Evolutionary conservation across 345 rosid species (phyloP), one percentile per base, ranked within the genome.

Genomic region (Citropsis articulata): DNA sequence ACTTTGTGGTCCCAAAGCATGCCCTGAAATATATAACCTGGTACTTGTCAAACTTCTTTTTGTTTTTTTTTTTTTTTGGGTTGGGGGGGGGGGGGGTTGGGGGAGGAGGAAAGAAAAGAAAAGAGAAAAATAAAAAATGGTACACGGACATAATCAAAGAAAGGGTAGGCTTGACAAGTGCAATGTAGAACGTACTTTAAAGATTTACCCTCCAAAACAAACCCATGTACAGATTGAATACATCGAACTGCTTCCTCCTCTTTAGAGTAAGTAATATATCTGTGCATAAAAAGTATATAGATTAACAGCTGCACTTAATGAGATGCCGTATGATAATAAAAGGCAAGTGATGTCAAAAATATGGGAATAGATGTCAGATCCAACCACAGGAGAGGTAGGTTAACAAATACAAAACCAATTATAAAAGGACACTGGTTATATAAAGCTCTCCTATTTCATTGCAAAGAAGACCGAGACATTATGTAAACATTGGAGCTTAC

Each of bases 241-340:
- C 98, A 95, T 31, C 98, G 89, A 87, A 91, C 74, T 42, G 98
- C 98, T 87, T 95, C 98, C 78, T 90, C 98, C 84, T 95, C 98
- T 85, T 80, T 91, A 5, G 88, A 80, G 73, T 90, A 95, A 24
- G 93, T 93, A 77, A 95, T 90, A 90, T 95, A 95, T 85, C 98
- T 95, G 81, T 55, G 33, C 33, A 22, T 36, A 25, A 61, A 57
- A 9, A 45, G 24, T 45, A 64, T 64, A 14, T 50, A 31, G 53
- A 6, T 36, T 10, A 12, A 63, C 6, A 62, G 50, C 31, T n/a
- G 18, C 27, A 36, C 35, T 30, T 33, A 6, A 22, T 24, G 27
- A 22, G 8, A 65, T 30, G 30, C 55, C 0, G 28, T 4, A 42
- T 3, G 16, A 9, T 14, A 38, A 36, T 66, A 14, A 9, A 25